Evolutionary conservation across 1,284 basidiomycete genomes (phyloP).

Genomic region (Microbotryum intermedium): DNA sequence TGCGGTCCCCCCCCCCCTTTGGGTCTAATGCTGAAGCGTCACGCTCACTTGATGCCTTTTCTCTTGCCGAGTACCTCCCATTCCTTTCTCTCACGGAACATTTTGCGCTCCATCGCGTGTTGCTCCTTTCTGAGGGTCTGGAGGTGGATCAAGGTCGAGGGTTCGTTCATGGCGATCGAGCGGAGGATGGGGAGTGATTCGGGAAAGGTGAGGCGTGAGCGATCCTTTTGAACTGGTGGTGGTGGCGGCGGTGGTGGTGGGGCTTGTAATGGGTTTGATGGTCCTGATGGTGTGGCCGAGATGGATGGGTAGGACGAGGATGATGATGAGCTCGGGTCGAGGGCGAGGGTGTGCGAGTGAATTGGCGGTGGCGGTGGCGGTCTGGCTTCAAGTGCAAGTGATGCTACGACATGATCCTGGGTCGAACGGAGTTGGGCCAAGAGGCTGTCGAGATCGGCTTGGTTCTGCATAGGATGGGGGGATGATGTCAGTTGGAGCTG

Average conservation of each 20-base stretch:
- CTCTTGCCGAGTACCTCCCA: conserved; percentile 2
- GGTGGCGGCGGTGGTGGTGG: neutral
- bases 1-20: too few relatives aligned
- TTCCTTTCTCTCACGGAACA: conserved; percentile 19
- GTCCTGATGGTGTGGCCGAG: conserved; percentile 1
- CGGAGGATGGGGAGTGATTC: conserved; percentile 19
- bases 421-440: conserved; percentile 2
- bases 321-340: conserved; percentile 11
- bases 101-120: conserved; percentile 13
- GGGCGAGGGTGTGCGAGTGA: too few relatives aligned
- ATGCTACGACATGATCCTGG: conserved; percentile 5
- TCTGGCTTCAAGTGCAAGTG: neutral
- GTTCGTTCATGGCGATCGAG: neutral
- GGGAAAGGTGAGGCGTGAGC: conserved; percentile 13
- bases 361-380: neutral
- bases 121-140: conserved; percentile 15
- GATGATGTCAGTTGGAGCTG: neutral
- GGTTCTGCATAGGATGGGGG: conserved; percentile 3
- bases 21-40: too few relatives aligned
- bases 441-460: conserved; percentile 10
- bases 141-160: conserved; percentile 4
- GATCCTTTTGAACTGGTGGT: conserved; percentile 4
- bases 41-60: neutral
- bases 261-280: neutral
- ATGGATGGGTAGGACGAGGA: conserved; percentile 3